phyloP scores from a whole-genome alignment of 2,329 filamentous ascomycete species.

The Pseudocercospora fijiensis region DNA sequence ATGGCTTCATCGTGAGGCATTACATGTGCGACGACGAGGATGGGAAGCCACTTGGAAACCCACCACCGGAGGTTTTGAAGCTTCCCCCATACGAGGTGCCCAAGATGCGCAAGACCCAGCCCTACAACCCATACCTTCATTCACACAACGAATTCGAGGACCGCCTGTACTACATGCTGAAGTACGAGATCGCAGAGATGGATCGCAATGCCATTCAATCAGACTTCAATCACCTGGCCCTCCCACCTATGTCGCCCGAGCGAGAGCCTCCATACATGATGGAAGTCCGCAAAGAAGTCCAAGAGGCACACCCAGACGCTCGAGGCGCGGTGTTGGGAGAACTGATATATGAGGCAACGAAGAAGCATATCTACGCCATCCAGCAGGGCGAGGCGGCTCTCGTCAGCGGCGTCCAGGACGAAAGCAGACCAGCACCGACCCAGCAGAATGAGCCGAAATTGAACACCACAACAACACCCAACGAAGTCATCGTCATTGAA shows the following conservation, averaged over 20 bases:
- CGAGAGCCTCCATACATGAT: not conserved
- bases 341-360: not conserved
- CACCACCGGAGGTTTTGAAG: not conserved
- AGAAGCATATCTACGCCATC: not conserved
- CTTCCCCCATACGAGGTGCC: not conserved
- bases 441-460: not conserved
- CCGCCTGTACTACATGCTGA: not conserved
- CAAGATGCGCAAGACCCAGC: not conserved
- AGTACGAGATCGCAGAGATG: not conserved
- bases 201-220: not conserved
- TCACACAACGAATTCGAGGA: not conserved
- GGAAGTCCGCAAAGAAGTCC: not conserved
- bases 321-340: not conserved
- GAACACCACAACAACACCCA: not conserved
- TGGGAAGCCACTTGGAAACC: not conserved
- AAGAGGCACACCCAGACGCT: not conserved
- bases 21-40: not conserved
- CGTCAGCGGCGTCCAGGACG: not conserved
- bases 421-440: not conserved
- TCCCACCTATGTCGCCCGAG: not conserved
- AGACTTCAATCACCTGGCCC: too few relatives aligned
- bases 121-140: not conserved
- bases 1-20: not conserved
- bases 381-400: not conserved
- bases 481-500: not conserved